Evolutionary conservation across 306 rosid genomes (phyloP), one percentile per base, ranked within the genome.

Genomic region (Hylodesmum podocarpum): DNA sequence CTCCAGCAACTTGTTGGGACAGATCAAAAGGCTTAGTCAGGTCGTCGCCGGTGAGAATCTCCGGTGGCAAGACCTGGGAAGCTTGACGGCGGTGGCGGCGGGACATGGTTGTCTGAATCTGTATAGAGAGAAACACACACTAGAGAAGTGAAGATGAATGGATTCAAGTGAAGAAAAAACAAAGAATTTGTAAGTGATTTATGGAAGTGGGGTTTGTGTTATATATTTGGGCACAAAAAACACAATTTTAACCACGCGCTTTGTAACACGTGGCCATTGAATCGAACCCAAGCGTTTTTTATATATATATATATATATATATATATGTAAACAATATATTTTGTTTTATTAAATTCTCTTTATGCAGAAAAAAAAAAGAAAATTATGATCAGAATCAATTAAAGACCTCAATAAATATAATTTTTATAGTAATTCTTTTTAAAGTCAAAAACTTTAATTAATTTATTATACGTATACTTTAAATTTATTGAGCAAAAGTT

Each of bases 71-170:
- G 18, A 43, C 66, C 6, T 40, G 83, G 10, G 83, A 80, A 8
- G 74, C 50, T 51, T 72, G 83, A 13, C 83, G 83, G 12, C 83
- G 79, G 50, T 80, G 83, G 15, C 83, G 83, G n/a, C 83, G 83
- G n/a, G 83, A 80, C 83, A 80, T 80, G 40, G 3, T 50, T 10
- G 36, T 7, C 22, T 44, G 21, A 0, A 51, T 7, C 22, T 44
- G 21, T 2, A 51, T 28, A 57, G 19, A 57, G 21, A 27, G 21
- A 57, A 57, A 6, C 37, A 27, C 19, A 57, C 1, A 5, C 9
- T 15, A 22, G 37, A 6, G 28, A 37, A 31, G 63, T 6, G 50
- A 41, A 9, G 7, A 43, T 1, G 1, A 28, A 27, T 4, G 10
- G 29, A 16, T 11, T 1, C 13, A 15, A 13, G 14, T 8, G 22